Conservation (phyloP, 192 early-diverging fungal genomes). For the Pilaira anomala region DNA sequence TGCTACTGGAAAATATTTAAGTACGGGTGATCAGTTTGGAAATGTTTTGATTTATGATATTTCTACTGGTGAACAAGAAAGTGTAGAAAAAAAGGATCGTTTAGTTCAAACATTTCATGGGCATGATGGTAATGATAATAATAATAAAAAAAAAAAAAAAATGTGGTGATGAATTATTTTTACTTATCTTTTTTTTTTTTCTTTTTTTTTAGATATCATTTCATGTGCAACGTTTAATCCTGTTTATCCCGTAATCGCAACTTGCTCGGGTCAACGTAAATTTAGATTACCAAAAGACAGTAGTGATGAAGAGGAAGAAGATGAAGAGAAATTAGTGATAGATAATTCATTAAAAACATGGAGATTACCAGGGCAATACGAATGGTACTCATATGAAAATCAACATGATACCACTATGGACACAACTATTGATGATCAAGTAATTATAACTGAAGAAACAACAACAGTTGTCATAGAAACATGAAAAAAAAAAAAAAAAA, state of each 20-base stretch:
- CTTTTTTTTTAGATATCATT: constrained; percentile 47
- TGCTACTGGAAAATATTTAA: constrained; percentile 51
- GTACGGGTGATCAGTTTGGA: constrained; percentile 60
- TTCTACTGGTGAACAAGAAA: constrained; percentile 15
- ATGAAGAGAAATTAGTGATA: constrained; percentile 10
- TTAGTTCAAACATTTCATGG: neutral
- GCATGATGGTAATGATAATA: constrained; percentile 20
- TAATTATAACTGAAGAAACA: neutral
- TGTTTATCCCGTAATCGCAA: constrained; percentile 59
- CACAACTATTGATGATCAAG: no score
- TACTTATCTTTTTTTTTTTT: neutral
- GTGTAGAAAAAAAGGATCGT: neutral
- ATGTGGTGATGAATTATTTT: neutral
- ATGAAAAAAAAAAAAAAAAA: neutral
- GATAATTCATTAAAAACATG: constrained; percentile 47
- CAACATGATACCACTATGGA: no score
- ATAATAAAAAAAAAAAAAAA: no score
- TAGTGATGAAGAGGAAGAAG: constrained; percentile 3
- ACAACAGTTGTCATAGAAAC: neutral
- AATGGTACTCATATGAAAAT: constrained; percentile 11
- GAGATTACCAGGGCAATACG: constrained; percentile 30
- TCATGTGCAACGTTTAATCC: constrained; percentile 62
- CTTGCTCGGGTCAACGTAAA: constrained; percentile 73
- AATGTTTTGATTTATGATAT: constrained; percentile 37
- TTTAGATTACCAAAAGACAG: constrained; percentile 24